Evolutionary conservation across 1,284 basidiomycete genomes (phyloP).

Genomic region (Taiwanofungus camphoratus): DNA sequence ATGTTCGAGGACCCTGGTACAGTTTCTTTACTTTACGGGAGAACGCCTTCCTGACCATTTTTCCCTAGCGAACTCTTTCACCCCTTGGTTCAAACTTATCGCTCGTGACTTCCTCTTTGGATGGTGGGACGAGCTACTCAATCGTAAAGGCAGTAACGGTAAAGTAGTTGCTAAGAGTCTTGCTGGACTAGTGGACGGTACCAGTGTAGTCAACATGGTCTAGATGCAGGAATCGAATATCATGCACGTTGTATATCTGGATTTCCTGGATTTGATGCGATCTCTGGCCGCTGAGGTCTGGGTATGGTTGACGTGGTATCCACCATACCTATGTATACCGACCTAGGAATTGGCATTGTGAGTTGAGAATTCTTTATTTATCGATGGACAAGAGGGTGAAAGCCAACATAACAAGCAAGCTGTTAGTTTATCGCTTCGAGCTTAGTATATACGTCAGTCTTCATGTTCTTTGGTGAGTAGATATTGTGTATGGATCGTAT

Average conservation of each 20-base stretch:
- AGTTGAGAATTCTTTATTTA: too few relatives aligned
- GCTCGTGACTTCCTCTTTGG: constrained; percentile 95
- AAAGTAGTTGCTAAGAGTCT: constrained; percentile 65
- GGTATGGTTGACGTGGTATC: too few relatives aligned
- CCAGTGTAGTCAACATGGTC: constrained; percentile 73
- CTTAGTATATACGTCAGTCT: too few relatives aligned
- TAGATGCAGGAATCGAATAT: constrained; percentile 25
- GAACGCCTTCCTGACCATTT: not conserved
- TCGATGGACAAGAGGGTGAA: too few relatives aligned
- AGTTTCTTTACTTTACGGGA: constrained; percentile 4
- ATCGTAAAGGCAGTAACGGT: constrained; percentile 53
- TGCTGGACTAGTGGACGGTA: constrained; percentile 63
- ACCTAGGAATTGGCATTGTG: too few relatives aligned
- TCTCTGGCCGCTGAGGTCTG: too few relatives aligned
- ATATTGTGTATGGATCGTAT: too few relatives aligned
- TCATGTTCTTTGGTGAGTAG: too few relatives aligned
- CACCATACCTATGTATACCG: not conserved
- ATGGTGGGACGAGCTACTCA: constrained; percentile 93
- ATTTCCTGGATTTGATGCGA: too few relatives aligned
- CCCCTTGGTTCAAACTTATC: constrained; percentile 99
- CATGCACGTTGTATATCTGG: not conserved
- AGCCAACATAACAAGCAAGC: too few relatives aligned
- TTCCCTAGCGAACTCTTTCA: constrained; percentile 76
- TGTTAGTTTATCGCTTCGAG: too few relatives aligned
- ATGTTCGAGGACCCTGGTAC: constrained; percentile 85